Conservation (phyloP, 2,329 filamentous ascomycete species). For the Pseudopyrenochaeta lycopersici region DNA sequence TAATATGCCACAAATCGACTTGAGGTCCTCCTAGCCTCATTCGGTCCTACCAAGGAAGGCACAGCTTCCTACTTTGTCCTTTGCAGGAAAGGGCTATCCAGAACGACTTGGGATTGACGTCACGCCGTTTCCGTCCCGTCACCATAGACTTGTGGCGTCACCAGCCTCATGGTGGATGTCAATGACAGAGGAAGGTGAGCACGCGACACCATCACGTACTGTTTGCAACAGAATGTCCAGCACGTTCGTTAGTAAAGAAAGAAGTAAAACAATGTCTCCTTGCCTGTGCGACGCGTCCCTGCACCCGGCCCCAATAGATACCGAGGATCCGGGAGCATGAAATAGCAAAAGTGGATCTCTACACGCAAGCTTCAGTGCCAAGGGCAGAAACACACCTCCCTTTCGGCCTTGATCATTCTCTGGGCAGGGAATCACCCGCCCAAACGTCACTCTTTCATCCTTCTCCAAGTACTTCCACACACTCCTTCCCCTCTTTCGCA, state of each 20-base stretch:
- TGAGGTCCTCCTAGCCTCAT: background rate
- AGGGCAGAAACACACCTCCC: conserved; percentile 3
- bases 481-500: background rate
- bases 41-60: background rate
- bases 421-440: background rate
- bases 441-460: background rate
- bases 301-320: background rate
- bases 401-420: background rate
- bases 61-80: background rate
- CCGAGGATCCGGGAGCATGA: background rate
- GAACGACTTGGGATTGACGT: background rate
- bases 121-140: background rate
- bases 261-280: background rate
- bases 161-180: background rate
- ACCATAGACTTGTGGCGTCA: background rate
- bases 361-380: background rate
- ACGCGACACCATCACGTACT: background rate
- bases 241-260: background rate
- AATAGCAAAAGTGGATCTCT: conserved; percentile 4
- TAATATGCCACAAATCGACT: background rate
- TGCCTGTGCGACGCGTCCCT: background rate
- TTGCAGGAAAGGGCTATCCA: background rate
- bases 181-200: background rate
- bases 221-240: background rate
- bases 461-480: background rate